Percentiles rank a stretch among this genome's conserved stretches.
phyloP scores from a whole-genome alignment of 1,284 basidiomycete species.

The Sphagnurus paluster region DNA sequence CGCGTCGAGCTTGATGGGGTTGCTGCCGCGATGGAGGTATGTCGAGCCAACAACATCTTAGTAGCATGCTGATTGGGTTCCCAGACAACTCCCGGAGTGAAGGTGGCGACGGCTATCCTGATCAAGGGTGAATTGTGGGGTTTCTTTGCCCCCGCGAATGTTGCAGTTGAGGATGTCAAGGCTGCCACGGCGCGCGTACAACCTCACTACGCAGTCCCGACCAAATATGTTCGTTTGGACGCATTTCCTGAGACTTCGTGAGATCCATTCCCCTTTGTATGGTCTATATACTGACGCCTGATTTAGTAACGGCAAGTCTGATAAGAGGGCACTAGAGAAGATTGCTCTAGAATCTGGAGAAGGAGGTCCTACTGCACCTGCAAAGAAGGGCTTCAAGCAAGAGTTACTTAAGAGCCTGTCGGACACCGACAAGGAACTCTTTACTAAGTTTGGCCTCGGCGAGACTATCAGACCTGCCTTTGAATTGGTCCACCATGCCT shows the following conservation, averaged over 20 bases:
- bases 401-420: conserved; percentile 15
- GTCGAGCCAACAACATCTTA: conserved; percentile 20
- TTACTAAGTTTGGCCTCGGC: conserved; percentile 18
- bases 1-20: conserved; percentile 62
- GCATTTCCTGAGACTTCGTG: conserved; percentile 53
- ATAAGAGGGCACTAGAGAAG: conserved; percentile 49
- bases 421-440: conserved; percentile 15
- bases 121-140: conserved; percentile 55
- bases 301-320: conserved; percentile 50
- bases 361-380: conserved; percentile 3
- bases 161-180: conserved; percentile 40
- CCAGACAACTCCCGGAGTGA: conserved; percentile 44
- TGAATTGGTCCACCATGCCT: conserved; percentile 18
- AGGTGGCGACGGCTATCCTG: conserved; percentile 49
- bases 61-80: too few relatives aligned
- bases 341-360: conserved; percentile 35
- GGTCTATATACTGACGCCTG: conserved; percentile 35
- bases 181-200: conserved; percentile 47
- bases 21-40: conserved; percentile 55
- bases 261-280: conserved; percentile 12
- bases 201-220: conserved; percentile 62
- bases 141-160: conserved; percentile 46
- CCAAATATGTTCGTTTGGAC: conserved; percentile 40
- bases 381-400: conserved; percentile 13
- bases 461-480: conserved; percentile 9